These are phyloP conservation scores for Penicillium arizonense DNA, from an alignment of 495 filamentous ascomycete genomes.

Conservation along the genomic window DNA sequence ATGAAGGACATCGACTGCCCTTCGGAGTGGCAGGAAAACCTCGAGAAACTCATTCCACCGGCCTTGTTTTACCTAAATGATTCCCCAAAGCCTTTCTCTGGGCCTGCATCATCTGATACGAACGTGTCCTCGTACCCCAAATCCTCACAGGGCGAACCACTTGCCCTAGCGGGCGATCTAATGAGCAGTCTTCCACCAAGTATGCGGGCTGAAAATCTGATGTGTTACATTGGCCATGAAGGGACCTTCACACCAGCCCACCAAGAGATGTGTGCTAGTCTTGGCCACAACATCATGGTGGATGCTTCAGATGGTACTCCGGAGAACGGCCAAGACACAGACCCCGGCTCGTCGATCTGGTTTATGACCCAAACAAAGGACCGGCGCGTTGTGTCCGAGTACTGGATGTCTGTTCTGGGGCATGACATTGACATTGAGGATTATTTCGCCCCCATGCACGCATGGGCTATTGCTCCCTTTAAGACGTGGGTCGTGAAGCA, in stretches of 20 bases:
- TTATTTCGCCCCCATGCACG: constrained; percentile 90
- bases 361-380: constrained; percentile 96
- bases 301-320: constrained; percentile 64
- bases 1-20: constrained; percentile 96
- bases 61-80: constrained; percentile 85
- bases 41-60: constrained; percentile 74
- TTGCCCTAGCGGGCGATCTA: constrained; percentile 75
- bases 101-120: constrained; percentile 20
- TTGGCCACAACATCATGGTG: constrained; percentile 98
- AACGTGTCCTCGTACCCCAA: not conserved
- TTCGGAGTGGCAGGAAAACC: constrained; percentile 71
- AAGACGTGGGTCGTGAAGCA: constrained; percentile 92
- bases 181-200: constrained; percentile 87
- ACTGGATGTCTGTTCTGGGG: constrained; percentile 85
- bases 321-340: constrained; percentile 64
- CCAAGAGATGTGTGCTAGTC: constrained; percentile 93
- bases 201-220: constrained; percentile 92
- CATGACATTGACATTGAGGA: constrained; percentile 96
- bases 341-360: constrained; percentile 88
- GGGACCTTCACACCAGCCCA: constrained; percentile 96
- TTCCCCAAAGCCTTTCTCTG: constrained; percentile 56
- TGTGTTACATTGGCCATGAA: constrained; percentile 98
- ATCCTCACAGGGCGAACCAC: constrained; percentile 12
- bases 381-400: constrained; percentile 81
- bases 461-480: constrained; percentile 91